Percentiles rank a stretch among this genome's conserved stretches.
Conservation (phyloP, 1,139 yeast species). For the Schwanniomyces etchellsii region DNA sequence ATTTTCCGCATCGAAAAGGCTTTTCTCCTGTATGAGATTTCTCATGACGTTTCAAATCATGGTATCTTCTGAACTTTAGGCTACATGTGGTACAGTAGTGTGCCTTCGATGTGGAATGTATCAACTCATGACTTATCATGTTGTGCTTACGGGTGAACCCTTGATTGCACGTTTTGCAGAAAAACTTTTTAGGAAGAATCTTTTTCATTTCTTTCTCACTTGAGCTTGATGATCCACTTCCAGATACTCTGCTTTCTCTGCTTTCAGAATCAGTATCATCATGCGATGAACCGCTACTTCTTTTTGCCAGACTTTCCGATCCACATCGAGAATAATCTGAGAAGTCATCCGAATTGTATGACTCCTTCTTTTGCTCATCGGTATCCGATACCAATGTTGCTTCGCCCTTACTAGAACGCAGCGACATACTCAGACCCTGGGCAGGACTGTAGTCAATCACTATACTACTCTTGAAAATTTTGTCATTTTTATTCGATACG, state of each 20-base stretch:
- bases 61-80: conserved; percentile 61
- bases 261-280: background rate
- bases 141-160: conserved; percentile 68
- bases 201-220: conserved; percentile 5
- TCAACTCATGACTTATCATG: conserved; percentile 66
- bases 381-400: too few species aligned
- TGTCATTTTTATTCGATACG: too few species aligned
- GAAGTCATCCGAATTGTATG: too few species aligned
- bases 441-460: too few species aligned
- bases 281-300: too few species aligned
- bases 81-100: conserved; percentile 63
- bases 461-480: too few species aligned
- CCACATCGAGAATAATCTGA: too few species aligned
- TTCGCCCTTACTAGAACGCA: too few species aligned
- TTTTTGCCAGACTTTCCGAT: too few species aligned
- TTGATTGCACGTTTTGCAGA: conserved; percentile 57
- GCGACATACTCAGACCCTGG: too few species aligned
- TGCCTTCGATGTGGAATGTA: conserved; percentile 64
- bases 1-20: conserved; percentile 57
- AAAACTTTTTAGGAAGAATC: conserved; percentile 25
- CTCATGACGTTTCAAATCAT: conserved; percentile 72
- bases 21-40: conserved; percentile 74
- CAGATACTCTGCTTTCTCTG: background rate
- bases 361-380: too few species aligned
- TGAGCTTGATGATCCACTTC: background rate